Base-by-base conservation (phyloP, 208 protist genomes). In the Crithidia expoeki region DNA sequence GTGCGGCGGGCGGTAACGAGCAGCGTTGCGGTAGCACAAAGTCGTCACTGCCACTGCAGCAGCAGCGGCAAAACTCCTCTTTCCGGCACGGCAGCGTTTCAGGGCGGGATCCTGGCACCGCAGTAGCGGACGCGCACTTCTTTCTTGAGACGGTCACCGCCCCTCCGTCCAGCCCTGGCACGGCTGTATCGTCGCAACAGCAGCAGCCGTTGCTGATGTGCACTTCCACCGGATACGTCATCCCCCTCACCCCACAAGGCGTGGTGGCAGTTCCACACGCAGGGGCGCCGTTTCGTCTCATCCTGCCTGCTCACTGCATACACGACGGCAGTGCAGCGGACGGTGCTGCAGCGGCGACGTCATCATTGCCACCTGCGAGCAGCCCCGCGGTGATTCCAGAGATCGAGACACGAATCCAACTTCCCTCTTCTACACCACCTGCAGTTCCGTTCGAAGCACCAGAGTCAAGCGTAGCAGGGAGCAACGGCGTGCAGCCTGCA, bases 201-300 rank as follows among this genome's bases (percentile, higher is more conserved):
- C 63, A 82, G 32, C 28, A 69, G 11, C 71, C 88, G 11, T 40
- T 85, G 17, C 71, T 94, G n/a, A 71, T 81, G 23, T 90, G 83
- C 74, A 78, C 63, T 28, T 73, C 71, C 21, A 94, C 69, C 49
- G 85, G 80, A 2, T 74, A 88, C 67, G 40, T 73, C 27, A 73
- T 91, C 42, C 59, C 76, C 14, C 80, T 94, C 16, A 50, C 61
- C 10, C 66, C 68, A 32, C 72, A 83, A 23, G 61, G 68, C 40
- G 76, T 80, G 19, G 65, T 88, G 1, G 40, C 80, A 9, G 70
- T 94, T 19, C 76, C 76, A 3, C 60, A 73, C 23, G 76, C 79
- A 12, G 81, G 74, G 9, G 85, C 83, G 19, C 85, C 88, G 27
- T 91, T 81, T 68, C 85, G 74, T 0, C 75, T 94, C n/a, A 76